Conservation (phyloP, 208 protist genomes). For the Leishmania arabica region DNA sequence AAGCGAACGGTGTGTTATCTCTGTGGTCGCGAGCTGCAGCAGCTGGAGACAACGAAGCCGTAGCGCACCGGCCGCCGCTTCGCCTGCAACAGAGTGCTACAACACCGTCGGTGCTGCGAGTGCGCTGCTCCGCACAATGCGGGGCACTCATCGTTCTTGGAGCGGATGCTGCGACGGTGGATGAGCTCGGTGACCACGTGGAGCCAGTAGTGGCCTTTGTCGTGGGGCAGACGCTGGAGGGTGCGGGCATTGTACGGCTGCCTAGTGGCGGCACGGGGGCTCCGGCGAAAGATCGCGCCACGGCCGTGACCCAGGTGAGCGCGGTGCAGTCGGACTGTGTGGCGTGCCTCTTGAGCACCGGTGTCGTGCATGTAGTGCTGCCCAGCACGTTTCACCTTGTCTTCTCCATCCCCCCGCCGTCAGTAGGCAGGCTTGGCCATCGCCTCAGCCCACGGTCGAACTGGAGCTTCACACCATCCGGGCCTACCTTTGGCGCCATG, state of each 20-base stretch:
- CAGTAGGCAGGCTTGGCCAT: neutral
- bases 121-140: conserved; percentile 28
- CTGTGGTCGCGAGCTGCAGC: conserved; percentile 27
- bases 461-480: conserved; percentile 29
- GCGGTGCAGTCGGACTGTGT: conserved; percentile 25
- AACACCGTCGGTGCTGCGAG: conserved; percentile 21
- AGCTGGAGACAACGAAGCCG: neutral
- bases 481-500: conserved; percentile 27
- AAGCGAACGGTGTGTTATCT: conserved; percentile 41
- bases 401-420: conserved; percentile 19
- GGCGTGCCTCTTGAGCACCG: conserved; percentile 31
- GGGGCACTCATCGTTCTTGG: conserved; percentile 33
- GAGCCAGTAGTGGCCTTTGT: conserved; percentile 41
- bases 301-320: conserved; percentile 13
- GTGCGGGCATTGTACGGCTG: conserved; percentile 35
- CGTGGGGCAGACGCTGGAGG: conserved; percentile 27
- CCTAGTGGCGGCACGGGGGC: neutral
- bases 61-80: neutral
- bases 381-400: conserved; percentile 33
- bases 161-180: conserved; percentile 22
- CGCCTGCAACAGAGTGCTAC: conserved; percentile 7
- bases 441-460: neutral
- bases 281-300: neutral
- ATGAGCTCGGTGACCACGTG: neutral
- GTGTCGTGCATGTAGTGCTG: conserved; percentile 27